Base-by-base conservation (phyloP, 768 basidiomycete genomes). In the Hebeloma cylindrosporum region DNA sequence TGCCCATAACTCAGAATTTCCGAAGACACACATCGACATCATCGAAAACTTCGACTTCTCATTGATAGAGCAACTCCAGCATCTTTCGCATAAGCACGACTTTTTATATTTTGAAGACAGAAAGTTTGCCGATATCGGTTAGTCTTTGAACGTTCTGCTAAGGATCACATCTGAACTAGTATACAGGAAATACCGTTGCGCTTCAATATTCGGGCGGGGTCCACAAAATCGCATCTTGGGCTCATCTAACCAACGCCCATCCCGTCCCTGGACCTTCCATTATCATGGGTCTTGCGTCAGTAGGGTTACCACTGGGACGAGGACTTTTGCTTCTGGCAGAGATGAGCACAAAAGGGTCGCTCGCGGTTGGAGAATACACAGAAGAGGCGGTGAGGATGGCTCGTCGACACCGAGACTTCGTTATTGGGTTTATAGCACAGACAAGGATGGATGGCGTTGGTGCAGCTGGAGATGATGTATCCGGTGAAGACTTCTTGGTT, bases 41-140 rank as follows among this genome's bases (percentile, higher is more conserved):
- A 75, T 99, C 45, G 86, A 93, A 54, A 93, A 98, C 68, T 98
- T 93, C 63, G 81, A 93, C 33, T 64, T 70, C 7, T 76, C 75
- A 5, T 66, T 97, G 34, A 79, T 94, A 44, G 71, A 80, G 30
- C 72, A 75, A 32, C 73, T 99, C 30, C 75, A 81, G 48, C 72
- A 73, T 26, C 79, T 98, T 5, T 83, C 85, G 59, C 59, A 66
- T 34, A 85, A 88, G 61, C 82, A 96, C 51, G 91, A 96, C 59
- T 99, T 98, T 69, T 65, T 95, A 40, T 93, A 97, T 56, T 99
- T 98, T 56, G 96, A 98, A 70, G 96, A 99, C 71, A 77, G 96
- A 53, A 99, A 99, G 66, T 99, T 99, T 58, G 95, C 96, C 3
- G 96, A 99, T 65, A 98, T 99, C 40, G 95, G 95, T 93, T 51